Conservation (phyloP, 2,329 filamentous ascomycete species). For the Talaromyces atroroseus region DNA sequence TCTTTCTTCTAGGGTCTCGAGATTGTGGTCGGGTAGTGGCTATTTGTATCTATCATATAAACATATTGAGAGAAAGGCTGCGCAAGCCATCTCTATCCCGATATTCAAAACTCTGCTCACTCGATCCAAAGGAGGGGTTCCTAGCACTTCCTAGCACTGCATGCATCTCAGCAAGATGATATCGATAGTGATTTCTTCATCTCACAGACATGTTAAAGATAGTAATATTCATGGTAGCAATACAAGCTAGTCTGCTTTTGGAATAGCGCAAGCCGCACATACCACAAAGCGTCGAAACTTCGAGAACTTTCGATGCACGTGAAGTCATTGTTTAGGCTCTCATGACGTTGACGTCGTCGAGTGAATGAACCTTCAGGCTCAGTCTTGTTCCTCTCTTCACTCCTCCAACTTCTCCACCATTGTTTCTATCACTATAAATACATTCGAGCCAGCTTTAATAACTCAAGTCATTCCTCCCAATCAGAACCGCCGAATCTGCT, state of each 20-base stretch:
- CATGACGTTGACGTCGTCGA: neutral
- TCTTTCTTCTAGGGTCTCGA: no score
- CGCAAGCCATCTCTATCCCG: no score
- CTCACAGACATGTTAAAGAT: no score
- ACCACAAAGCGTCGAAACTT: neutral
- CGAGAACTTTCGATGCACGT: constrained; percentile 4
- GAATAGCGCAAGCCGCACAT: neutral
- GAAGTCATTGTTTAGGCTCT: neutral
- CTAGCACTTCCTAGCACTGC: no score
- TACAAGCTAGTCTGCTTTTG: neutral
- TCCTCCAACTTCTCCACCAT: neutral
- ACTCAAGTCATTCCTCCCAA: constrained; percentile 4
- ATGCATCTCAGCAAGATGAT: no score
- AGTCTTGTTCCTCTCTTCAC: neutral
- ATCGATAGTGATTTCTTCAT: no score
- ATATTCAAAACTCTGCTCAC: no score
- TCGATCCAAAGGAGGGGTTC: no score
- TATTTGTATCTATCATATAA: no score
- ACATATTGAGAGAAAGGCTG: no score
- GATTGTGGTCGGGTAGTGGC: no score
- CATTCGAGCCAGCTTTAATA: neutral
- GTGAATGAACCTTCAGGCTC: neutral
- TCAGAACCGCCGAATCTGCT: constrained; percentile 26
- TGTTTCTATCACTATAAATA: neutral
- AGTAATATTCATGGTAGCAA: no score